These are phyloP conservation scores for Trifolium fragiferum DNA, from an alignment of 306 rosid genomes.

Conservation along the genomic window DNA sequence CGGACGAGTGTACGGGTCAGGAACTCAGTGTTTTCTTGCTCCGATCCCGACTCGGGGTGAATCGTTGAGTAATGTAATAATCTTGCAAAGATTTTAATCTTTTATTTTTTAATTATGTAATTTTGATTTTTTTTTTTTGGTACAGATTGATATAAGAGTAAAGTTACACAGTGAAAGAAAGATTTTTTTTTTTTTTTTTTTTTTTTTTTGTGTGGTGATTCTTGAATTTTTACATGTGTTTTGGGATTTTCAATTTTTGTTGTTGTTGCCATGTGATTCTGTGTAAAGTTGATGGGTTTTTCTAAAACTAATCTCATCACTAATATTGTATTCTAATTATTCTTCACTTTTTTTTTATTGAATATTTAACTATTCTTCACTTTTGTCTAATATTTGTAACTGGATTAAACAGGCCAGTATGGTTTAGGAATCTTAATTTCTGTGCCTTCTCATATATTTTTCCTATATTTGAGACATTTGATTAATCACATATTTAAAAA, in stretches of 20 bases:
- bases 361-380: not conserved
- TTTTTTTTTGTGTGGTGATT: not conserved
- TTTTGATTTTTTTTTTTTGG: not conserved
- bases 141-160: not conserved
- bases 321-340: slow-evolving; percentile 30
- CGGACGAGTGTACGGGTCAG: slow-evolving; percentile 83
- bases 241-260: slow-evolving; percentile 38
- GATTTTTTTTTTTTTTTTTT: not conserved
- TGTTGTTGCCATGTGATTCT: slow-evolving; percentile 45
- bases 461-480: too few relatives aligned
- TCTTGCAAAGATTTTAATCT: not conserved
- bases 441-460: not conserved
- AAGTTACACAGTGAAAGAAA: not conserved
- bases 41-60: slow-evolving; percentile 57
- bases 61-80: slow-evolving; percentile 9
- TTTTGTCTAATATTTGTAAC: slow-evolving; percentile 36
- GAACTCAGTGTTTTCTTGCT: slow-evolving; percentile 95
- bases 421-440: slow-evolving; percentile 34
- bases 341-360: too few relatives aligned
- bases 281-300: slow-evolving; percentile 44
- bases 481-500: too few relatives aligned
- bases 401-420: slow-evolving; percentile 20
- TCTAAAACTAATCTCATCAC: slow-evolving; percentile 44
- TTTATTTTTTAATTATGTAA: not conserved
- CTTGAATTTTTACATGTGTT: slow-evolving; percentile 33